Evolutionary conservation across 768 basidiomycete species (phyloP).

Genomic region (Mycena galopus): DNA sequence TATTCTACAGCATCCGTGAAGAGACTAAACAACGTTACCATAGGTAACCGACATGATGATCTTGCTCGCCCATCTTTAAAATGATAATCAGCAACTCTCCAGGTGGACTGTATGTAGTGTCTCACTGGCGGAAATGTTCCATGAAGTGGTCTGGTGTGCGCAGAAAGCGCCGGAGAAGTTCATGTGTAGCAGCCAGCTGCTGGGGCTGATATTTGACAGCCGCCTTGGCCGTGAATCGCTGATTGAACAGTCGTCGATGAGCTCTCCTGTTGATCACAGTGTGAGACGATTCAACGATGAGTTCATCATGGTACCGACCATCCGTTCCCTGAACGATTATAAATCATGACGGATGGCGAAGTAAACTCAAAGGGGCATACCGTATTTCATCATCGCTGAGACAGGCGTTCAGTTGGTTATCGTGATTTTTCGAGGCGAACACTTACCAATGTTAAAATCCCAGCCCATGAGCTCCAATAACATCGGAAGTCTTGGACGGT

Average conservation of each 20-base stretch:
- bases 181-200: constrained; percentile 43
- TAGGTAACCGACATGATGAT: constrained; percentile 47
- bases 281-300: not conserved
- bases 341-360: not conserved
- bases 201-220: constrained; percentile 42
- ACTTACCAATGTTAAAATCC: constrained; percentile 42
- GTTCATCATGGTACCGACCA: constrained; percentile 28
- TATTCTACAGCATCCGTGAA: too few species aligned
- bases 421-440: not conserved
- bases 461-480: constrained; percentile 43
- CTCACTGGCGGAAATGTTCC: constrained; percentile 44
- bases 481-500: constrained; percentile 35
- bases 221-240: constrained; percentile 48
- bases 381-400: constrained; percentile 46
- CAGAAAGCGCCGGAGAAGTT: constrained; percentile 45
- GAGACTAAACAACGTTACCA: too few species aligned
- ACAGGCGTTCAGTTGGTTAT: not conserved
- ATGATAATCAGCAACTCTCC: not conserved
- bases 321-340: constrained; percentile 21
- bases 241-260: constrained; percentile 48
- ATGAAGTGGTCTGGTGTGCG: constrained; percentile 49
- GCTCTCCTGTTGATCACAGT: constrained; percentile 42
- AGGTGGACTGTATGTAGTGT: not conserved
- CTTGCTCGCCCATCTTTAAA: constrained; percentile 38
- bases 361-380: constrained; percentile 17